A percentile compares a stretch with the other conserved stretches of the same genome.
phyloP scores from a whole-genome alignment of 139 green algal genomes.

The Chlamydomonas schloesseri region DNA sequence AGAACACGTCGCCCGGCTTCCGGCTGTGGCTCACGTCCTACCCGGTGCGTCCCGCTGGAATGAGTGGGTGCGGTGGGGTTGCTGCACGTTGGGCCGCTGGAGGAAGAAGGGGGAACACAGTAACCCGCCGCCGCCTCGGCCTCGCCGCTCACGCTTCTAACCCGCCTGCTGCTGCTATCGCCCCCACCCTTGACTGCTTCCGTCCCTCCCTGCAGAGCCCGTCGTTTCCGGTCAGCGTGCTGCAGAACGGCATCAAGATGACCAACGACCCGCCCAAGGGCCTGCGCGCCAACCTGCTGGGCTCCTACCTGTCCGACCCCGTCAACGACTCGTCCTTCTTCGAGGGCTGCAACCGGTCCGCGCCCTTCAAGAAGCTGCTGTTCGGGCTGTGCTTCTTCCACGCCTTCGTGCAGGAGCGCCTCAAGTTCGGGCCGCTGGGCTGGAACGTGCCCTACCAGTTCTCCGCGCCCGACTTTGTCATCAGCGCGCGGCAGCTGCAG shows the following conservation, averaged over 20 bases:
- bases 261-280: conserved; percentile 83
- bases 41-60: no score
- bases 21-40: conserved; percentile 73
- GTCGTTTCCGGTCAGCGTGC: conserved; percentile 76
- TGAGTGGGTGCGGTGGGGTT: no score
- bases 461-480: conserved; percentile 76
- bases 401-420: conserved; percentile 76
- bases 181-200: no score
- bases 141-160: no score
- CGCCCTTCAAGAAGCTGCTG: conserved; percentile 69
- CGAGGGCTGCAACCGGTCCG: conserved; percentile 48
- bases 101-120: no score
- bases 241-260: conserved; percentile 88
- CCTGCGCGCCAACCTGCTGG: conserved; percentile 70
- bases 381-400: conserved; percentile 78
- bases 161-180: no score
- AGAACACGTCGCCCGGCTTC: conserved; percentile 64
- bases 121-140: no score
- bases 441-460: conserved; percentile 91
- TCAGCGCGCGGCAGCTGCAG: conserved; percentile 76
- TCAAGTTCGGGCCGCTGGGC: conserved; percentile 85
- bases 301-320: conserved; percentile 71
- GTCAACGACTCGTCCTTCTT: conserved; percentile 69
- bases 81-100: no score
- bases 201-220: conserved; percentile 12